Conservation (phyloP, 169 alveolate genomes). For the Plasmodium berghei region DNA sequence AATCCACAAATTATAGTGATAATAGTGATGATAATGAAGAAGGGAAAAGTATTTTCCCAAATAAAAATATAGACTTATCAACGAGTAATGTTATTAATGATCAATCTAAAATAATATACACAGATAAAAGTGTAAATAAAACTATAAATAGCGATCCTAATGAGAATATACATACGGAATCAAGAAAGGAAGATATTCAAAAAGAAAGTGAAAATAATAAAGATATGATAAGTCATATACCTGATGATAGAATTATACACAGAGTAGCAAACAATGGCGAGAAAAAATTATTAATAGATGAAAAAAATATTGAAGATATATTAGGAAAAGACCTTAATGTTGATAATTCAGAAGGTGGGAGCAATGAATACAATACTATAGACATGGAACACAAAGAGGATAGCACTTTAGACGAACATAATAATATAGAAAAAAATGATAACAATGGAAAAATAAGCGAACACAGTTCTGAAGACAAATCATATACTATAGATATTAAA, state of each 20-base stretch:
- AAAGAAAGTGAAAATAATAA: conserved; percentile 9
- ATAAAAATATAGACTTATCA: too few relatives aligned
- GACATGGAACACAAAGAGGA: conserved; percentile 2
- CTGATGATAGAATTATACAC: neutral
- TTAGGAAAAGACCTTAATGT: neutral
- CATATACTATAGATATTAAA: neutral
- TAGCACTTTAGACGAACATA: conserved; percentile 16
- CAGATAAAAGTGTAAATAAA: too few relatives aligned
- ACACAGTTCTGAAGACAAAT: neutral
- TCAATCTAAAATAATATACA: too few relatives aligned
- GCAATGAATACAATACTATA: neutral
- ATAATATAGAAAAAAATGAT: neutral
- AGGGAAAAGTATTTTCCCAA: neutral
- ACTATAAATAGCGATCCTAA: too few relatives aligned
- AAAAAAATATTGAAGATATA: conserved; percentile 5
- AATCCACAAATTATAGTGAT: neutral
- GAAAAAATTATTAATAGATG: neutral
- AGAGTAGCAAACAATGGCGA: neutral
- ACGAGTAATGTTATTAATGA: too few relatives aligned
- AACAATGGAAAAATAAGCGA: neutral
- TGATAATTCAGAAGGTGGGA: neutral
- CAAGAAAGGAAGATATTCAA: neutral
- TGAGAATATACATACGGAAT: neutral
- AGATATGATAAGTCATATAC: neutral
- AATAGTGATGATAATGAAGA: neutral